phyloP scores from a whole-genome alignment of 2,329 filamentous ascomycete genomes.

The Hypoxylon sp. region DNA sequence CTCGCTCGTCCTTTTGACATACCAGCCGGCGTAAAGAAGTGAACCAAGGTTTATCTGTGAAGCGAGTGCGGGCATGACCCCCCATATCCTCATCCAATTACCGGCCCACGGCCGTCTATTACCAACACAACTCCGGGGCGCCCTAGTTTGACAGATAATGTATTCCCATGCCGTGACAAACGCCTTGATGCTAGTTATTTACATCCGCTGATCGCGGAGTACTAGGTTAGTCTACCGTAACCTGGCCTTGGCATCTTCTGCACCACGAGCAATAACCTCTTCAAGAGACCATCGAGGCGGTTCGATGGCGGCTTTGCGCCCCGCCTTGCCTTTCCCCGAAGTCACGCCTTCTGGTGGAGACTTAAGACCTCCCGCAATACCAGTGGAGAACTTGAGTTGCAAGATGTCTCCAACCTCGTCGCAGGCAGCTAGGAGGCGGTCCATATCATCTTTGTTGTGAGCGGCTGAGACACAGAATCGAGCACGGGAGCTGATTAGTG shows the following conservation, averaged over 20 bases:
- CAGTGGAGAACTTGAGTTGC: conserved; percentile 97
- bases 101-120: conserved; percentile 44
- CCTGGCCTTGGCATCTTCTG: conserved; percentile 80
- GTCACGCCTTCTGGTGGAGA: conserved; percentile 80
- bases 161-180: conserved; percentile 47
- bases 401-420: conserved; percentile 93
- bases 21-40: conserved; percentile 49
- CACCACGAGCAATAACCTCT: conserved; percentile 82
- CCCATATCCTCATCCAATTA: conserved; percentile 45
- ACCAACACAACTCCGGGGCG: conserved; percentile 53
- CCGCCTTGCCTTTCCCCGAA: conserved; percentile 79
- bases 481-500: conserved; percentile 92
- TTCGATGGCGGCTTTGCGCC: conserved; percentile 77
- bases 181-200: conserved; percentile 49
- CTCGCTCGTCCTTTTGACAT: conserved; percentile 42
- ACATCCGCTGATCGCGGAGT: conserved; percentile 32
- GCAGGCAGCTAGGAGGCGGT: conserved; percentile 88
- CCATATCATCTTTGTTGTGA: conserved; percentile 98
- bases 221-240: conserved; percentile 67
- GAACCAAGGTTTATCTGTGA: conserved; percentile 49
- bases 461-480: conserved; percentile 96
- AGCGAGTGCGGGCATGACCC: conserved; percentile 49
- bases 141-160: conserved; percentile 49
- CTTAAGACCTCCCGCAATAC: conserved; percentile 88
- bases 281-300: conserved; percentile 88